Conservation (phyloP, 2,329 filamentous ascomycete genomes). For the Laburnicola sp. region DNA sequence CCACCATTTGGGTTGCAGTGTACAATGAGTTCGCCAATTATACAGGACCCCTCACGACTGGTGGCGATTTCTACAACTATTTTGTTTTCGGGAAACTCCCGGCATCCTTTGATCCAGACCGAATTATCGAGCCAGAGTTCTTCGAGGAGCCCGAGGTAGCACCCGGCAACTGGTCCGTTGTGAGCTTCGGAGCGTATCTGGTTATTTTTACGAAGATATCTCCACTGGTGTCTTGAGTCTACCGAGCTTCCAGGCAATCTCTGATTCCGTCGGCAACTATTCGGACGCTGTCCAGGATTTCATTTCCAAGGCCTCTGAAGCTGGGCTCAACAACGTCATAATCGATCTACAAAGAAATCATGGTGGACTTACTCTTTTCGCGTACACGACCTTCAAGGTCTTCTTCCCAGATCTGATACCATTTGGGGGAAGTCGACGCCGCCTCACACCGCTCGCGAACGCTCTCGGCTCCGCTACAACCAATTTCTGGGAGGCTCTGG, state of each 20-base stretch:
- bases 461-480: conserved; percentile 7
- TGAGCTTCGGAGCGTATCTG: conserved; percentile 33
- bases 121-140: not conserved
- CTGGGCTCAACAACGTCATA: conserved; percentile 58
- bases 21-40: not conserved
- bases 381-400: conserved; percentile 48
- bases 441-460: conserved; percentile 43
- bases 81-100: conserved; percentile 44
- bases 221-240: conserved; percentile 49
- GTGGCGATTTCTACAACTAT: conserved; percentile 51
- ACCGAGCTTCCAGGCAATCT: conserved; percentile 36
- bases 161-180: conserved; percentile 18
- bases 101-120: no score
- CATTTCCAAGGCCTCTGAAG: conserved; percentile 47
- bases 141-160: not conserved
- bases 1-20: conserved; percentile 8
- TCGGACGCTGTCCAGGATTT: conserved; percentile 43
- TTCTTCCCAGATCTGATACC: conserved; percentile 51
- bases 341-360: conserved; percentile 63
- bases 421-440: conserved; percentile 49
- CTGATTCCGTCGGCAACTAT: conserved; percentile 13
- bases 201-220: conserved; percentile 47
- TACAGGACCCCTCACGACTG: conserved; percentile 43
- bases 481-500: conserved; percentile 8
- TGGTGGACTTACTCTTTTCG: conserved; percentile 51